phyloP scores from a whole-genome alignment of 805 yeast species.

The Starmerella vitae region DNA sequence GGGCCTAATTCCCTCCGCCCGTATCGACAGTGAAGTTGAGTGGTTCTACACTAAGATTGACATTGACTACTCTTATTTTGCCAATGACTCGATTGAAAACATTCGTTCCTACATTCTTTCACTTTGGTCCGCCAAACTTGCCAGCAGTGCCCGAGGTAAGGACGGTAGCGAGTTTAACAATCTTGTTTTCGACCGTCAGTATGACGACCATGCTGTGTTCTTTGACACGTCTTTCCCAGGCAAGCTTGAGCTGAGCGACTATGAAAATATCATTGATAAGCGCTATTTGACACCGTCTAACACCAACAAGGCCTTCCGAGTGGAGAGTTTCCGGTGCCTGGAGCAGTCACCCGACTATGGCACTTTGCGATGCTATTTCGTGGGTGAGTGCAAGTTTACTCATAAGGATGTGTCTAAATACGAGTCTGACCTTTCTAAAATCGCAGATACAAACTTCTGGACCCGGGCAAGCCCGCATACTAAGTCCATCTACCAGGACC shows the following conservation, averaged over 20 bases:
- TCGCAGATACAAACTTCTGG: constrained; percentile 68
- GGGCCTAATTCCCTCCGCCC: constrained; percentile 79
- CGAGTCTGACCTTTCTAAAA: constrained; percentile 44
- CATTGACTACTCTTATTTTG: constrained; percentile 84
- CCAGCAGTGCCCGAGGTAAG: constrained; percentile 52
- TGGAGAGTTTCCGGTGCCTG: constrained; percentile 51
- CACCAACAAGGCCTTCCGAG: constrained; percentile 40
- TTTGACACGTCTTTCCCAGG: constrained; percentile 60
- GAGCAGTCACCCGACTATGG: constrained; percentile 31
- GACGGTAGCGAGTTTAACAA: constrained; percentile 38
- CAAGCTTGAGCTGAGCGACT: constrained; percentile 34
- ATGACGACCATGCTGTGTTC: constrained; percentile 78
- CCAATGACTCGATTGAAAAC: constrained; percentile 65
- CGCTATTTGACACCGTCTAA: constrained; percentile 40
- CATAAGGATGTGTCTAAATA: constrained; percentile 25
- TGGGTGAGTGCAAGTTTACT: constrained; percentile 55
- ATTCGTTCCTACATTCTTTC: constrained; percentile 78
- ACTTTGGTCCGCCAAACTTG: constrained; percentile 81
- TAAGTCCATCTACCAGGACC: constrained; percentile 56
- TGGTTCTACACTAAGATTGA: constrained; percentile 86
- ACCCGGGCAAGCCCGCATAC: constrained; percentile 70
- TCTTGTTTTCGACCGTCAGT: constrained; percentile 67
- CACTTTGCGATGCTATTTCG: constrained; percentile 60
- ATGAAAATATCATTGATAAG: constrained; percentile 70
- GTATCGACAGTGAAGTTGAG: constrained; percentile 71